Evolutionary conservation across 75 land plant species (phyloP).

Genomic region (Selaginella tamariscina): DNA sequence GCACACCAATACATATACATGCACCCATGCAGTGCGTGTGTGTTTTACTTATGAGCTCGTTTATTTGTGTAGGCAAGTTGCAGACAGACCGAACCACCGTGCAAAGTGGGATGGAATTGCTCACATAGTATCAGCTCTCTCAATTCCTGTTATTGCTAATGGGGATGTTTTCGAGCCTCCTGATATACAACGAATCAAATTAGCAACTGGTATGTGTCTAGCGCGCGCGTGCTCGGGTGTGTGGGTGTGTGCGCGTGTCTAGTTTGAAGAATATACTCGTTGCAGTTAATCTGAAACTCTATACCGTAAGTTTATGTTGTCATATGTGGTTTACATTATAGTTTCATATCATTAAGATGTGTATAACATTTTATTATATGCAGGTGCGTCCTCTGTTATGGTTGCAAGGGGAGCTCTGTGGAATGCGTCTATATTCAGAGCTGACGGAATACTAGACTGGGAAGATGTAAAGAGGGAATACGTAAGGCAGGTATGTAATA

Average conservation of each 20-base stretch:
- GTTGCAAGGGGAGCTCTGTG: slow-evolving; percentile 79
- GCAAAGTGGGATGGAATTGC: slow-evolving; percentile 84
- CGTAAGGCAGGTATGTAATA: slow-evolving; percentile 45
- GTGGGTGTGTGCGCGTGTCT: too few species aligned
- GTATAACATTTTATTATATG: not conserved
- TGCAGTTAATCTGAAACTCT: too few species aligned
- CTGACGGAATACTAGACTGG: slow-evolving; percentile 57
- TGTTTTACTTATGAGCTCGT: not conserved
- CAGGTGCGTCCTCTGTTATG: slow-evolving; percentile 80
- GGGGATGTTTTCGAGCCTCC: slow-evolving; percentile 76
- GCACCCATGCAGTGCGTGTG: not conserved
- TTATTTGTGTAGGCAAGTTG: slow-evolving; percentile 44
- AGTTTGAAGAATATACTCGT: too few species aligned
- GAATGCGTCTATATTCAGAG: slow-evolving; percentile 78
- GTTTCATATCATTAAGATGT: not conserved
- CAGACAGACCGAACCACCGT: slow-evolving; percentile 77
- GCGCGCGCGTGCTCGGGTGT: too few species aligned
- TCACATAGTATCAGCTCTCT: slow-evolving; percentile 63
- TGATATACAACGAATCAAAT: slow-evolving; percentile 59
- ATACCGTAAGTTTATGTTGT: too few species aligned
- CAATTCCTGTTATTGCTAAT: slow-evolving; percentile 91
- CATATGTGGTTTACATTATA: too few species aligned
- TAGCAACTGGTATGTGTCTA: slow-evolving; percentile 39
- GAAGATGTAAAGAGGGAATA: slow-evolving; percentile 73
- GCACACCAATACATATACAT: not conserved